Percentiles rank a stretch among this genome's conserved stretches.
Evolutionary conservation across 345 rosid species (phyloP).

Genomic region (Gossypium mustelinum): DNA sequence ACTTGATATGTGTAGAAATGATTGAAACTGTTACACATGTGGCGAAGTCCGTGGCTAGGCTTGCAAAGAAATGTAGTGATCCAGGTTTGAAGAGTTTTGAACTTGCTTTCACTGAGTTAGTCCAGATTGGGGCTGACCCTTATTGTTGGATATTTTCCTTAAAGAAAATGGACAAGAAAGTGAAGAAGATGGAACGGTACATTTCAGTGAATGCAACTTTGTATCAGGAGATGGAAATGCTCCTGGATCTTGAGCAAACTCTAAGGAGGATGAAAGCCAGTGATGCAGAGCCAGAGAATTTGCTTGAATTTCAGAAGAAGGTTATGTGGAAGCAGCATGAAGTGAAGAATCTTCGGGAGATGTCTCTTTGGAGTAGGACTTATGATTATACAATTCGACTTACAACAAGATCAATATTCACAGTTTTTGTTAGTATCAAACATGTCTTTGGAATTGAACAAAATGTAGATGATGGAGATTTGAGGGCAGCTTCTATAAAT

Average conservation of each 20-base stretch:
- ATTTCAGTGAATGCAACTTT: slow-evolving; percentile 63
- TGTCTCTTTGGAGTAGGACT: slow-evolving; percentile 83
- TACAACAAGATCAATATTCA: slow-evolving; percentile 75
- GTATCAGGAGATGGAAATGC: slow-evolving; percentile 89
- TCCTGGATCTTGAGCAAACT: slow-evolving; percentile 73
- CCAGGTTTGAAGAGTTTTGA: slow-evolving; percentile 61
- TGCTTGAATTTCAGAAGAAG: slow-evolving; percentile 66
- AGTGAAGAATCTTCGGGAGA: slow-evolving; percentile 64
- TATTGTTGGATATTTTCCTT: slow-evolving; percentile 62
- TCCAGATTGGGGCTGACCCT: slow-evolving; percentile 57
- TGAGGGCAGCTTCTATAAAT: slow-evolving; percentile 48
- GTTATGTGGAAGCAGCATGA: slow-evolving; percentile 80
- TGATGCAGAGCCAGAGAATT: slow-evolving; percentile 53
- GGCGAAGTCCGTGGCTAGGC: slow-evolving; percentile 70
- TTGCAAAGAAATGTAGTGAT: slow-evolving; percentile 66
- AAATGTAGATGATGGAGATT: slow-evolving; percentile 35
- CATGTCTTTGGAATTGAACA: slow-evolving; percentile 61
- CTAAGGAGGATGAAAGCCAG: slow-evolving; percentile 59
- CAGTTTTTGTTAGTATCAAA: slow-evolving; percentile 58
- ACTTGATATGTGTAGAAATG: slow-evolving; percentile 63
- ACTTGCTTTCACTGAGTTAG: slow-evolving; percentile 47
- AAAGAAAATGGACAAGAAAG: slow-evolving; percentile 84
- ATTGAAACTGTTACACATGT: slow-evolving; percentile 57
- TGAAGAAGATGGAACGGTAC: slow-evolving; percentile 79
- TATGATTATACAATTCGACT: slow-evolving; percentile 68